Conservation (phyloP, 148 eudicot genomes). For the Oxyria digyna region DNA sequence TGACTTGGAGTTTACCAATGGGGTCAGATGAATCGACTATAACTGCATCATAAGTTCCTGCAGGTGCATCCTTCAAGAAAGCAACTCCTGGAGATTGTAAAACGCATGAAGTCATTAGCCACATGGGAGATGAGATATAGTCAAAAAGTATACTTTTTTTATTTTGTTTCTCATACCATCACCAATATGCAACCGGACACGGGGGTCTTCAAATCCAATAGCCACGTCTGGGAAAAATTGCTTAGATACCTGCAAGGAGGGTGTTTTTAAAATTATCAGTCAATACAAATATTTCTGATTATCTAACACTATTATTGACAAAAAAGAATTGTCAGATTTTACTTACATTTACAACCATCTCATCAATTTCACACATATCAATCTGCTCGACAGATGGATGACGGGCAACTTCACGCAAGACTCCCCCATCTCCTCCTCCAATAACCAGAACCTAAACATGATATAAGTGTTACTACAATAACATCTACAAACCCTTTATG, state of each 20-base stretch:
- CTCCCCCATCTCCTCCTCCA: slow-evolving; percentile 99
- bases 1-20: slow-evolving; percentile 35
- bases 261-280: not conserved
- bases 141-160: no score
- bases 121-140: not conserved
- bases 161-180: slow-evolving; percentile 42
- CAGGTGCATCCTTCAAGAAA: slow-evolving; percentile 64
- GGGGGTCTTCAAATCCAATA: slow-evolving; percentile 79
- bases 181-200: slow-evolving; percentile 75
- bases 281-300: no score
- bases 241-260: slow-evolving; percentile 63
- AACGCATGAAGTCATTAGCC: not conserved
- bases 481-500: no score
- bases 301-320: not conserved
- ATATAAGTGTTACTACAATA: not conserved
- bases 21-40: slow-evolving; percentile 98
- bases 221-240: slow-evolving; percentile 73
- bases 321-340: not conserved
- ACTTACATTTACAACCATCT: slow-evolving; percentile 93
- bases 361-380: slow-evolving; percentile 95
- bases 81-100: slow-evolving; percentile 69
- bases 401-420: slow-evolving; percentile 89
- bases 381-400: slow-evolving; percentile 76
- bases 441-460: slow-evolving; percentile 73
- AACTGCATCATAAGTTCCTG: slow-evolving; percentile 87